Conservation (phyloP, 495 filamentous ascomycete genomes). For the Aspergillus taichungensis region DNA sequence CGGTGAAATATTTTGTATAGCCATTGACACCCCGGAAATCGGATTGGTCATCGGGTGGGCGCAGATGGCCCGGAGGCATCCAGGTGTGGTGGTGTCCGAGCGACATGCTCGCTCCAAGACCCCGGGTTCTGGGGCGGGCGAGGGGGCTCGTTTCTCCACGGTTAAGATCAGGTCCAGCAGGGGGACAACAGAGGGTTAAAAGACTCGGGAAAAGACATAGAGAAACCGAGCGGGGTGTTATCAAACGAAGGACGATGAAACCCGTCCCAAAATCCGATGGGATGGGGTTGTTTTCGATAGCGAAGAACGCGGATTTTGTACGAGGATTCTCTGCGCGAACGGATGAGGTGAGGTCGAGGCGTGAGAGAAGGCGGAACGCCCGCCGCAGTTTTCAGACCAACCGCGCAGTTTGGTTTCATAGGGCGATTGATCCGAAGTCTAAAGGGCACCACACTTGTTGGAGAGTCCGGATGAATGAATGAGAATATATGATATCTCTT, state of each 20-base stretch:
- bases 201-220: slow-evolving; percentile 29
- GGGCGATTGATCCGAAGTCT: too few species aligned
- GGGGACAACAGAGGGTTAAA: slow-evolving; percentile 19
- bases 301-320: slow-evolving; percentile 28
- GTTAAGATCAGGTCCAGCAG: slow-evolving; percentile 29
- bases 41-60: slow-evolving; percentile 36
- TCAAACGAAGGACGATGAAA: slow-evolving; percentile 21
- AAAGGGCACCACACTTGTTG: too few species aligned
- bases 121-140: slow-evolving; percentile 38
- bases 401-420: slow-evolving; percentile 15
- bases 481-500: too few species aligned
- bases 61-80: slow-evolving; percentile 39
- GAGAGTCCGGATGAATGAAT: too few species aligned
- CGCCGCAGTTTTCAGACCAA: slow-evolving; percentile 28
- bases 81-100: slow-evolving; percentile 42
- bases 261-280: slow-evolving; percentile 29
- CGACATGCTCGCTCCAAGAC: slow-evolving; percentile 46
- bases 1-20: slow-evolving; percentile 34
- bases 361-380: slow-evolving; percentile 23
- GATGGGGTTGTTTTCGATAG: slow-evolving; percentile 28
- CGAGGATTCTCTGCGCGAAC: slow-evolving; percentile 32
- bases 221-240: slow-evolving; percentile 12
- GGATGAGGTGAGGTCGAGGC: slow-evolving; percentile 33
- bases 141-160: slow-evolving; percentile 41
- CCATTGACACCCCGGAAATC: slow-evolving; percentile 43